A percentile compares a stretch with the other conserved stretches of the same genome.
phyloP scores from a whole-genome alignment of 129 eudicot genomes.

The Chrysanthemum seticuspe region DNA sequence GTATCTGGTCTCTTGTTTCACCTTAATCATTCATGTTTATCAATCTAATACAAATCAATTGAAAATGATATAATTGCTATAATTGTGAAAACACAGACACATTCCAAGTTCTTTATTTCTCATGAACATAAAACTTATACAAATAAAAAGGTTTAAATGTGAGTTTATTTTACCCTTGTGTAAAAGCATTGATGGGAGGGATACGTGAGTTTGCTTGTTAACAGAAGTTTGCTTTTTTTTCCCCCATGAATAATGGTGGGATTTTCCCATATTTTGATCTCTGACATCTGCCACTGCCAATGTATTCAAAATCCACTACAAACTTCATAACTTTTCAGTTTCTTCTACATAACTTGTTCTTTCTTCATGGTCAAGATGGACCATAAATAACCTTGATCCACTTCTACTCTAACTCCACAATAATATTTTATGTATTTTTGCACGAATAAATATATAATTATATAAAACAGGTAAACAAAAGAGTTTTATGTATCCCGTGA shows the following conservation, averaged over 20 bases:
- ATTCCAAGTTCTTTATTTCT: too few relatives aligned
- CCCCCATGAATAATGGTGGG: slow-evolving; percentile 50
- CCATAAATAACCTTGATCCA: slow-evolving; percentile 44
- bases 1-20: too few relatives aligned
- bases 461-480: too few relatives aligned
- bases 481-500: too few relatives aligned
- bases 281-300: slow-evolving; percentile 33
- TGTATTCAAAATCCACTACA: slow-evolving; percentile 33
- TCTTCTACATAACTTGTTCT: slow-evolving; percentile 28
- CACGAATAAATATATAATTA: too few relatives aligned
- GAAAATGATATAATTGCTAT: too few relatives aligned
- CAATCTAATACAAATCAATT: too few relatives aligned
- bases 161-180: not conserved
- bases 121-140: too few relatives aligned
- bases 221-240: slow-evolving; percentile 43
- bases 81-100: not conserved
- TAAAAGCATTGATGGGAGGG: not conserved
- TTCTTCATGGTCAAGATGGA: slow-evolving; percentile 36
- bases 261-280: slow-evolving; percentile 34
- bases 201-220: slow-evolving; percentile 26
- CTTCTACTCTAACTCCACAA: slow-evolving; percentile 17
- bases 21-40: too few relatives aligned
- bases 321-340: slow-evolving; percentile 29
- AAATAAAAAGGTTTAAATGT: not conserved
- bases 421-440: not conserved